phyloP scores from a whole-genome alignment of 2,329 filamentous ascomycete genomes.

The Ceratocystis ficicola region DNA sequence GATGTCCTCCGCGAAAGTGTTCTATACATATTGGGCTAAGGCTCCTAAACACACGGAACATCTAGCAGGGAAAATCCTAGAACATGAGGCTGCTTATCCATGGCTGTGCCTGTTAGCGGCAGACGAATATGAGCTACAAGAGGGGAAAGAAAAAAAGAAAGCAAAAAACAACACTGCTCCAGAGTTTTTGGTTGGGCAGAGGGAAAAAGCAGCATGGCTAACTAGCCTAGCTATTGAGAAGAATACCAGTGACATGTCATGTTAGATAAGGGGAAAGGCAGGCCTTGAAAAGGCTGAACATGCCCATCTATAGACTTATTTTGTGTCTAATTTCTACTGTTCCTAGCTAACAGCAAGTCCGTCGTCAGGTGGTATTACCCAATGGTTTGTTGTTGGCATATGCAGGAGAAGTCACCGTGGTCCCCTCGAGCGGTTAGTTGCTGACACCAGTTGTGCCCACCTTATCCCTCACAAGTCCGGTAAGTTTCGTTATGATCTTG shows the following conservation, averaged over 20 bases:
- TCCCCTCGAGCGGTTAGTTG: too few relatives aligned
- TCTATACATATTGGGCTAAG: neutral
- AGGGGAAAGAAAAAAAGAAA: neutral
- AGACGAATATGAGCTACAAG: neutral
- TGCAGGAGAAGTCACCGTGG: too few relatives aligned
- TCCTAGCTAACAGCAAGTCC: too few relatives aligned
- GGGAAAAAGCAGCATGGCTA: neutral
- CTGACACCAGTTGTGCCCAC: too few relatives aligned
- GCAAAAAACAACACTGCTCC: too few relatives aligned
- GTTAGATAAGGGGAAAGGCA: neutral
- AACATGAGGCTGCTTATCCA: neutral
- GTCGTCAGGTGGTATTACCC: too few relatives aligned
- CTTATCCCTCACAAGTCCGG: too few relatives aligned
- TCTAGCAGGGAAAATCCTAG: constrained; percentile 4
- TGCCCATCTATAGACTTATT: neutral
- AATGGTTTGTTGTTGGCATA: too few relatives aligned
- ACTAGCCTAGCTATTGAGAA: neutral
- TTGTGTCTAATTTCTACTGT: neutral
- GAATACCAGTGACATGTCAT: neutral
- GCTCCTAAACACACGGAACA: neutral
- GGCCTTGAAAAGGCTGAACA: neutral
- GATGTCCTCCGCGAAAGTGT: neutral
- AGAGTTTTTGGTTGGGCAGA: neutral
- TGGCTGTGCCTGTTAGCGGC: neutral
- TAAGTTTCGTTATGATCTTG: too few relatives aligned